phyloP scores from a whole-genome alignment of 1,284 basidiomycete species.

The Tilletia caries region DNA sequence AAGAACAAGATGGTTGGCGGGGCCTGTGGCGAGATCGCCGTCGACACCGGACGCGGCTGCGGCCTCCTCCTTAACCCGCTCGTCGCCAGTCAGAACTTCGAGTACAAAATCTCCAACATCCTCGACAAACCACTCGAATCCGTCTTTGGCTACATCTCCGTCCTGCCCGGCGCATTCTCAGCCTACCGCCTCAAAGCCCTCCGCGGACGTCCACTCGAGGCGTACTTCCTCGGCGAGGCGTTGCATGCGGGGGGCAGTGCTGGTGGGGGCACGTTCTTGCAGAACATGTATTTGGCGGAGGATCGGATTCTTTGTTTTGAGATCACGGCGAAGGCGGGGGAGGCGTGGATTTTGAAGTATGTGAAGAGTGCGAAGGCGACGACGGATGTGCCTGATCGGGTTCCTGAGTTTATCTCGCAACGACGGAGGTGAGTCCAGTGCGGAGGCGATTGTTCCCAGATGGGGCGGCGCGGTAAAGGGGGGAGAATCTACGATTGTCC shows the following conservation, averaged over 20 bases:
- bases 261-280: conserved; percentile 61
- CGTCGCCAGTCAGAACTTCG: conserved; percentile 57
- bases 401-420: conserved; percentile 82
- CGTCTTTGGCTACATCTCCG: conserved; percentile 86
- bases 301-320: conserved; percentile 87
- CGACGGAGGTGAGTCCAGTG: conserved; percentile 11
- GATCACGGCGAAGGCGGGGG: conserved; percentile 78
- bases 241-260: conserved; percentile 47
- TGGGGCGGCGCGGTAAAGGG: too few relatives aligned
- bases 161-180: conserved; percentile 79
- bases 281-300: conserved; percentile 90
- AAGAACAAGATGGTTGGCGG: conserved; percentile 87
- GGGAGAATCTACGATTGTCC: too few relatives aligned
- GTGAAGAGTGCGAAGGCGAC: conserved; percentile 86
- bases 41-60: conserved; percentile 84
- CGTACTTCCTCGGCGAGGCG: conserved; percentile 83
- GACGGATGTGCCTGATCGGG: conserved; percentile 82
- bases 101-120: conserved; percentile 85
- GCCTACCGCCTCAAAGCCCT: conserved; percentile 79
- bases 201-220: conserved; percentile 67
- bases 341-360: conserved; percentile 85
- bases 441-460: neutral
- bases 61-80: conserved; percentile 74
- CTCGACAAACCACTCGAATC: conserved; percentile 91
- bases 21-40: conserved; percentile 90